Percentiles rank a stretch among this genome's conserved stretches.
These are phyloP conservation scores for Neurospora sp. DNA, from an alignment of 495 filamentous ascomycete species.

Conservation along the genomic window DNA sequence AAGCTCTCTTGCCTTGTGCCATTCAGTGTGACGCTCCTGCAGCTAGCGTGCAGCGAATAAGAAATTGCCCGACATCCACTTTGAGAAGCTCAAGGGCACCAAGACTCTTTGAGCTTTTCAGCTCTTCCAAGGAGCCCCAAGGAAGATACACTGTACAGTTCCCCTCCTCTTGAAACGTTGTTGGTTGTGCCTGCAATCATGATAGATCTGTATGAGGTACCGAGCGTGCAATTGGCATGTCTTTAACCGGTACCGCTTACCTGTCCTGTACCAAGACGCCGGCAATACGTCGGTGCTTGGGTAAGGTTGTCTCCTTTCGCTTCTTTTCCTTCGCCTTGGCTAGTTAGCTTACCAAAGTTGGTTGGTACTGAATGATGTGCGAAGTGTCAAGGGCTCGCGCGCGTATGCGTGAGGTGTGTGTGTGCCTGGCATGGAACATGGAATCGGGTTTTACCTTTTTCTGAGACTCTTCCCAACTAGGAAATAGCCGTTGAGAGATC, in stretches of 20 bases:
- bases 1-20: not conserved
- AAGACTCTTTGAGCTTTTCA: not conserved
- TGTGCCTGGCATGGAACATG: not conserved
- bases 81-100: conserved; percentile 13
- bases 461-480: not conserved
- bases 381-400: not conserved
- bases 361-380: not conserved
- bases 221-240: too few relatives aligned
- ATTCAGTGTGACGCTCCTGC: conserved; percentile 13
- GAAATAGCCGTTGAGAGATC: not conserved
- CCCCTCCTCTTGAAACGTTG: not conserved
- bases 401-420: not conserved
- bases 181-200: not conserved
- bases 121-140: too few relatives aligned
- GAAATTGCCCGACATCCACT: conserved; percentile 28
- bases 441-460: not conserved
- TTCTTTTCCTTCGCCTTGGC: not conserved
- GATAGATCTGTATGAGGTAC: not conserved
- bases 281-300: too few relatives aligned
- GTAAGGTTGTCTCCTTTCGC: too few relatives aligned
- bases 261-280: too few relatives aligned
- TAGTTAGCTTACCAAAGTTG: not conserved
- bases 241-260: too few relatives aligned
- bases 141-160: not conserved
- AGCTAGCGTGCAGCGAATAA: conserved; percentile 19